A percentile compares a stretch with the other conserved stretches of the same genome.
Evolutionary conservation across 257 asterid species (phyloP).

Genomic region (Haberlea rhodopensis): DNA sequence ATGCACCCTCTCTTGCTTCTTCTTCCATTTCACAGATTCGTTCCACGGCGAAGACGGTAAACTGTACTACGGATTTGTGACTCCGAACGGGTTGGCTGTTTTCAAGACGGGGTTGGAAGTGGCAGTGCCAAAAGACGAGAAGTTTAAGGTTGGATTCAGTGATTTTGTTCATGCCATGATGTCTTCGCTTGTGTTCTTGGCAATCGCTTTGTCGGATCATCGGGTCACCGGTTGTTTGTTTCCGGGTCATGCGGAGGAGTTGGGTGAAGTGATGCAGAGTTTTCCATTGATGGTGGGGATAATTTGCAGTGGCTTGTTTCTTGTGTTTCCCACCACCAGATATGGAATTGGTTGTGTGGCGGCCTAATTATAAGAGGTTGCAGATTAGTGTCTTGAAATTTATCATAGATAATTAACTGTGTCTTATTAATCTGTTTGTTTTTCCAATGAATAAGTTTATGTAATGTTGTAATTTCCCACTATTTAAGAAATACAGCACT

Average conservation of each 20-base stretch:
- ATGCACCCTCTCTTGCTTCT: conserved; percentile 78
- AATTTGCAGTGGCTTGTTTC: conserved; percentile 76
- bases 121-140: conserved; percentile 65
- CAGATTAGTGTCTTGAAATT: too few species aligned
- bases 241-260: conserved; percentile 68
- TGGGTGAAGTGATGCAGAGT: conserved; percentile 86
- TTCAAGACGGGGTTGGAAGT: conserved; percentile 70
- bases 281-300: conserved; percentile 89
- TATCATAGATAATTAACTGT: too few species aligned
- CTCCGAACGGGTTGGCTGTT: conserved; percentile 64
- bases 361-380: conserved; percentile 28
- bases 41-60: conserved; percentile 78
- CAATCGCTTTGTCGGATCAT: conserved; percentile 79
- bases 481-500: too few species aligned
- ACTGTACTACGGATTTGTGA: conserved; percentile 76
- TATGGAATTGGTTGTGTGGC: conserved; percentile 80
- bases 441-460: too few species aligned
- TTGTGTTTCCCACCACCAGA: conserved; percentile 82
- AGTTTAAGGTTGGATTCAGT: conserved; percentile 53
- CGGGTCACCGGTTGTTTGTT: conserved; percentile 77
- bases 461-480: too few species aligned
- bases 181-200: conserved; percentile 75
- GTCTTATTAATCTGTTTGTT: too few species aligned
- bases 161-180: conserved; percentile 83
- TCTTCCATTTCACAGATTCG: conserved; percentile 94